Evolutionary conservation across 371 early-diverging fungal genomes (phyloP), one percentile per base, ranked within the genome.

Genomic region (Mucor circinelloides): DNA sequence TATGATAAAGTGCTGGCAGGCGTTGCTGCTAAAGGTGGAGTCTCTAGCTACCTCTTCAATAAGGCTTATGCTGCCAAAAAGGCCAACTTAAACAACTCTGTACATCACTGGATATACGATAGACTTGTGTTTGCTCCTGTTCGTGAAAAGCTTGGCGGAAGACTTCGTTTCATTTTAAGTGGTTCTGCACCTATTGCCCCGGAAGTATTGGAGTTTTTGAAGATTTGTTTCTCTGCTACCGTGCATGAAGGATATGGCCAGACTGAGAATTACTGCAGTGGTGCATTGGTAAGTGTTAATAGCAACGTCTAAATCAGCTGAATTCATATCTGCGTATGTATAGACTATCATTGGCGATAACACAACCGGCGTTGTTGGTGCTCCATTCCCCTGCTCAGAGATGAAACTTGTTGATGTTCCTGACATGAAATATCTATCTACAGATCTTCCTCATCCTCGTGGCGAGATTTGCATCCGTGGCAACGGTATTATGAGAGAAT

Each of bases 181-280:
- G 99, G 99, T 63, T 97, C 98, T 61, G 99, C 99, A 1, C 95
- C 99, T 28, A 84, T 99, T 58, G 90, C 94, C 30, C 58, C 75
- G 48, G 92, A 94, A 36, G 92, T 95, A 7, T 92, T 96, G 69
- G 81, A 86, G 68, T 97, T 97, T 76, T 77, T 99, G 68, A 87
- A 90, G 19, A 88, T 90, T 15, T 98, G 50, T 91, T 92, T 80
- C 89, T 91, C n/a, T 85, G 98, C 73, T 85, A 96, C 40, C 93
- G 95, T 70, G 95, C 91, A 93, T 71, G 99, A 99, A 87, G 96
- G 95, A 6, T 97, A 93, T 77, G 98, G 98, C 36, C 88, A 95
- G 58, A 80, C 80, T 17, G 80, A 80, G 64, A 80, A 77, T 75
- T 74, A 66, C 68, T 69, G 19, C n/a, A 38, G 32, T n/a, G 44